Percentiles rank a stretch among this genome's conserved stretches.
Evolutionary conservation across 108 stramenopile genomes (phyloP).

Genomic region (Nannochloropsis oceanica): DNA sequence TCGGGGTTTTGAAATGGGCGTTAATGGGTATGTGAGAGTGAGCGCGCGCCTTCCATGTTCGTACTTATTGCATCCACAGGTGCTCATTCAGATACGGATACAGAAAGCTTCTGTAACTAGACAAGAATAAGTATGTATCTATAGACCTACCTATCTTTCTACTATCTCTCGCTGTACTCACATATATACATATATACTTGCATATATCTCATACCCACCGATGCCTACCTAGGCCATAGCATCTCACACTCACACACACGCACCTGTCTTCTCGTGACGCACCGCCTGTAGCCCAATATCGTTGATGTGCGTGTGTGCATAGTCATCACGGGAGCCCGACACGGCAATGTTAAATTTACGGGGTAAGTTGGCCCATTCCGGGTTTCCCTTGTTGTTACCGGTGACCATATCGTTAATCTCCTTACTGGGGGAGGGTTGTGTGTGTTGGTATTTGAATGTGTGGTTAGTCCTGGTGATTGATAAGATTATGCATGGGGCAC

Average conservation of each 20-base stretch:
- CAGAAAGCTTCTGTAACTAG: too few relatives aligned
- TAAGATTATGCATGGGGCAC: too few relatives aligned
- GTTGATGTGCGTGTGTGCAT: constrained; percentile 83
- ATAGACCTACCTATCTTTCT: too few relatives aligned
- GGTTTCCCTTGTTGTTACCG: constrained; percentile 62
- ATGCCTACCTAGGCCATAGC: neutral
- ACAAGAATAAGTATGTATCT: too few relatives aligned
- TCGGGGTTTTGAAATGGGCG: neutral
- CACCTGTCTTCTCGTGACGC: constrained; percentile 55
- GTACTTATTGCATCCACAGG: too few relatives aligned
- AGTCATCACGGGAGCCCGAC: constrained; percentile 73
- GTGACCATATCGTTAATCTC: constrained; percentile 66
- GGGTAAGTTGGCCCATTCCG: constrained; percentile 65
- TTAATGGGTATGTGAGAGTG: neutral
- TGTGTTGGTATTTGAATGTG: neutral
- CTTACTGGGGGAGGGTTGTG: constrained; percentile 43
- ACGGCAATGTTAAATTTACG: constrained; percentile 88
- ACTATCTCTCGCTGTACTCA: too few relatives aligned
- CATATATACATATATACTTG: too few relatives aligned
- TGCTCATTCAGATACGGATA: too few relatives aligned
- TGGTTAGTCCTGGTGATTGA: neutral
- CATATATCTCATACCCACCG: too few relatives aligned
- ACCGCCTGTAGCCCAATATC: constrained; percentile 66
- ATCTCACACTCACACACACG: neutral
- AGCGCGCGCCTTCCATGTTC: neutral